A percentile compares a stretch with the other conserved stretches of the same genome.
Evolutionary conservation across 345 rosid species (phyloP).

Genomic region (Camelina sativa): DNA sequence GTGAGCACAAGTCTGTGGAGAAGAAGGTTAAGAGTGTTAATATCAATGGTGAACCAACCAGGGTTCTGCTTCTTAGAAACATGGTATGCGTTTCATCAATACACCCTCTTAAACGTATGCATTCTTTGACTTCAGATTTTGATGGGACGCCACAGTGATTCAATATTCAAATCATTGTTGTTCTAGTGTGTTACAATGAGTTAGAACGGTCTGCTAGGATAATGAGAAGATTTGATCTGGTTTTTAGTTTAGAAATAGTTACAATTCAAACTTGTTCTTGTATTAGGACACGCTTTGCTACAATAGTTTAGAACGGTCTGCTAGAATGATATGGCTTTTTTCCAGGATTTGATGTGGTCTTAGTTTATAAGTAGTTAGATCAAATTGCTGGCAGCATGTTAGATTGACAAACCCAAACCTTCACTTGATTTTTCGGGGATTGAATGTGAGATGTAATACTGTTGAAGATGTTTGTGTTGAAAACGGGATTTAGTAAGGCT

Average conservation of each 20-base stretch:
- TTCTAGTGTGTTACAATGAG: too few relatives aligned
- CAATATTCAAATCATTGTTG: background rate
- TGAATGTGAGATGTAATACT: slow-evolving; percentile 5
- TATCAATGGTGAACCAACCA: slow-evolving; percentile 83
- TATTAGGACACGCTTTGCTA: background rate
- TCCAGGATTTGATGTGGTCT: slow-evolving; percentile 23
- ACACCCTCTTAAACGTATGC: background rate
- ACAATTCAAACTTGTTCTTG: background rate
- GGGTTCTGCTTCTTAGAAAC: slow-evolving; percentile 85
- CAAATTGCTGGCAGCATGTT: background rate
- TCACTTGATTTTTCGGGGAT: background rate
- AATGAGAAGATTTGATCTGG: slow-evolving; percentile 23
- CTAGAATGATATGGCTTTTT: background rate
- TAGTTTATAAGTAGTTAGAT: background rate
- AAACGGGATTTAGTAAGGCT: background rate
- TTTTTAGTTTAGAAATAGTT: background rate
- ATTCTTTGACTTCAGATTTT: slow-evolving; percentile 4
- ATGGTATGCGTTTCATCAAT: slow-evolving; percentile 60
- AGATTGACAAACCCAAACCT: background rate
- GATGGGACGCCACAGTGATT: background rate
- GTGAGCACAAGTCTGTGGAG: slow-evolving; percentile 67
- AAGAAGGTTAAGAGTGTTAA: slow-evolving; percentile 93
- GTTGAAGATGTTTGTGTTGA: background rate
- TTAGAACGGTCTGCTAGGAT: slow-evolving; percentile 16
- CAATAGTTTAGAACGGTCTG: slow-evolving; percentile 19